phyloP scores from a whole-genome alignment of 768 basidiomycete species.

The Clathrus columnatus region DNA sequence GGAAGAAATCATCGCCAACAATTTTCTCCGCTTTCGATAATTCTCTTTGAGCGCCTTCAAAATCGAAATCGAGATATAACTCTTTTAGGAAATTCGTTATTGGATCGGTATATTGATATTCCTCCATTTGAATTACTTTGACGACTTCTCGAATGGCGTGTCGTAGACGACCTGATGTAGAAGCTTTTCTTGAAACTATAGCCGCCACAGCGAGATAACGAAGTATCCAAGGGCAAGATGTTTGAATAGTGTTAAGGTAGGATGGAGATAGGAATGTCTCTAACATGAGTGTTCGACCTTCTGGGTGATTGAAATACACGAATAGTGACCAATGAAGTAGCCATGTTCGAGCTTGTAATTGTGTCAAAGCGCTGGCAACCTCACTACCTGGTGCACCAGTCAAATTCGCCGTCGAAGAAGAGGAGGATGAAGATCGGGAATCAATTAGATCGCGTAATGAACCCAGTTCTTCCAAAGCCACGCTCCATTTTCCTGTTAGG shows the following conservation, averaged over 20 bases:
- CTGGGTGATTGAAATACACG: constrained; percentile 94
- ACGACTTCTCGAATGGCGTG: constrained; percentile 88
- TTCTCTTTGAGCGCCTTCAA: constrained; percentile 86
- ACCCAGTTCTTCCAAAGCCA: constrained; percentile 92
- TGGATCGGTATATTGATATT: constrained; percentile 93
- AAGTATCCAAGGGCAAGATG: constrained; percentile 87
- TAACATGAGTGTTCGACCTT: constrained; percentile 84
- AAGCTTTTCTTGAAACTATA: constrained; percentile 77
- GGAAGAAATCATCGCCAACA: constrained; percentile 89
- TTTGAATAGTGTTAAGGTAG: constrained; percentile 98
- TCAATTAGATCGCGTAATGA: constrained; percentile 91
- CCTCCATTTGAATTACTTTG: constrained; percentile 89
- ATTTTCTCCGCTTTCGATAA: constrained; percentile 71
- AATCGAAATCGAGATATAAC: constrained; percentile 92
- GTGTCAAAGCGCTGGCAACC: constrained; percentile 45
- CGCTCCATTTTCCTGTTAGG: constrained; percentile 89
- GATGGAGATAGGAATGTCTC: constrained; percentile 95
- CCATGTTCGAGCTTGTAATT: constrained; percentile 94
- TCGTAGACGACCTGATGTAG: constrained; percentile 64
- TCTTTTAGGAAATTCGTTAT: constrained; percentile 90
- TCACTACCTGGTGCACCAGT: constrained; percentile 25
- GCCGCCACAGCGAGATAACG: constrained; percentile 92
- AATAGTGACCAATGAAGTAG: constrained; percentile 97
- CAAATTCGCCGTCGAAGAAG: constrained; percentile 36
- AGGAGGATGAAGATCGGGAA: constrained; percentile 40